Evolutionary conservation across 2,329 filamentous ascomycete species (phyloP).

Genomic region (Metarhizium brunneum): DNA sequence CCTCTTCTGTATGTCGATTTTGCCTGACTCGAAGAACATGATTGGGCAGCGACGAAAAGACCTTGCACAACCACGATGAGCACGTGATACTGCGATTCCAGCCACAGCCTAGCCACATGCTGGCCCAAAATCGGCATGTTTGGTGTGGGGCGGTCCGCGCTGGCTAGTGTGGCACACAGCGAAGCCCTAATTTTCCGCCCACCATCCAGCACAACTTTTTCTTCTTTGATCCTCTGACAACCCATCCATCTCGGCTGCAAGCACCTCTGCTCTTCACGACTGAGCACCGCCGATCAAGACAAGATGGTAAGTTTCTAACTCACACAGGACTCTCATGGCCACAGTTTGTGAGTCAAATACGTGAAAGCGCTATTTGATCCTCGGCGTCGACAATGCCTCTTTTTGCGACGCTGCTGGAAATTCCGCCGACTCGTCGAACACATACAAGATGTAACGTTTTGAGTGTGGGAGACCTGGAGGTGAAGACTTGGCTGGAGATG

Average conservation of each 20-base stretch:
- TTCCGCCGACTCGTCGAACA: conserved; percentile 21
- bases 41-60: not conserved
- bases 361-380: conserved; percentile 24
- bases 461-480: conserved; percentile 16
- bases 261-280: conserved; percentile 24
- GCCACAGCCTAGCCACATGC: conserved; percentile 8
- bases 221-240: conserved; percentile 15
- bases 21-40: not conserved
- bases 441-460: conserved; percentile 7
- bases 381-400: conserved; percentile 16
- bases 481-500: conserved; percentile 60
- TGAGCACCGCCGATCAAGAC: conserved; percentile 26
- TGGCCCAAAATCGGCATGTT: not conserved
- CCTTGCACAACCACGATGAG: no score
- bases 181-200: conserved; percentile 30
- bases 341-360: conserved; percentile 27
- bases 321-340: conserved; percentile 28
- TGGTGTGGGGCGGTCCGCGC: conserved; percentile 12
- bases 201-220: conserved; percentile 21
- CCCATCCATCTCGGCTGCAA: conserved; percentile 20
- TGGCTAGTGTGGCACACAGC: conserved; percentile 5
- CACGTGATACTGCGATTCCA: conserved; percentile 2
- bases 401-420: conserved; percentile 18
- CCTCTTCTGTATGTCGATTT: not conserved
- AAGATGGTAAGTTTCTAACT: conserved; percentile 32